These are phyloP conservation scores for Endoconidiophora polonica DNA, from an alignment of 2,329 filamentous ascomycete genomes.

Conservation along the genomic window DNA sequence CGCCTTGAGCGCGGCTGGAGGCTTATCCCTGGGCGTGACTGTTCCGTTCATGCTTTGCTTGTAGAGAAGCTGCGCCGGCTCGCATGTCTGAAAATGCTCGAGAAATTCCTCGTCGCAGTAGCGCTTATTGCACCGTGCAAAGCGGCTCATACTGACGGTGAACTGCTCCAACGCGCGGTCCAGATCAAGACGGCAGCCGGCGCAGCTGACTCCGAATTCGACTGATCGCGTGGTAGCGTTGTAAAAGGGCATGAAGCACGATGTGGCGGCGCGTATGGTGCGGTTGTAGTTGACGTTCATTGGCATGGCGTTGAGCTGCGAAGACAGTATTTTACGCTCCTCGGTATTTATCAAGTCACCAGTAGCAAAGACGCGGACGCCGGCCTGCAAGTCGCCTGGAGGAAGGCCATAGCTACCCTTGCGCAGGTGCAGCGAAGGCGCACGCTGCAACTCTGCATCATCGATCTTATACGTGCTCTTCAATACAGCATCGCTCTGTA, in stretches of 20 bases:
- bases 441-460: not conserved
- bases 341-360: not conserved
- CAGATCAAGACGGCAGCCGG: not conserved
- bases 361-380: not conserved
- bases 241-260: not conserved
- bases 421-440: not conserved
- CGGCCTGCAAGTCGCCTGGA: too few species aligned
- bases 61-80: not conserved
- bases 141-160: not conserved
- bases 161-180: not conserved
- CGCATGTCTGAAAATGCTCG: not conserved
- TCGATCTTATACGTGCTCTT: not conserved
- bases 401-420: not conserved
- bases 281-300: too few species aligned
- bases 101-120: slow-evolving; percentile 2
- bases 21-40: not conserved
- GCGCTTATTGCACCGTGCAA: not conserved
- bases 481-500: not conserved
- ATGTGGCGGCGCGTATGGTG: not conserved
- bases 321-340: not conserved
- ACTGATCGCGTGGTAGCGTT: not conserved
- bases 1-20: not conserved
- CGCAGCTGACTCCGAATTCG: not conserved
- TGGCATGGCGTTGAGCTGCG: not conserved
- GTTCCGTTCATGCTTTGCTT: not conserved